These are phyloP conservation scores for Fusarium setosum DNA, from an alignment of 2,329 filamentous ascomycete genomes.

Conservation along the genomic window DNA sequence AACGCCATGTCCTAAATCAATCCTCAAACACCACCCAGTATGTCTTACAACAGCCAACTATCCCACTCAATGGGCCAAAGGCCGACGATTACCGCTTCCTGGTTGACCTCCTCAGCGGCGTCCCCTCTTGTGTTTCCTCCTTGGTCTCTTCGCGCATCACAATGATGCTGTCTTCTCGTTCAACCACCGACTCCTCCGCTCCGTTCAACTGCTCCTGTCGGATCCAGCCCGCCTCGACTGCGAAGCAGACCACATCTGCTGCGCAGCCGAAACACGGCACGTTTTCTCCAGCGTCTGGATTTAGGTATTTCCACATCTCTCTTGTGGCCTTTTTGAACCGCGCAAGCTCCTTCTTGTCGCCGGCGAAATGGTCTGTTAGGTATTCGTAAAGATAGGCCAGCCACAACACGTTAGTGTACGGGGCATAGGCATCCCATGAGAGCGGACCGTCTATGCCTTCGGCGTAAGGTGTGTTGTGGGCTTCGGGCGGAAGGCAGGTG, in stretches of 20 bases:
- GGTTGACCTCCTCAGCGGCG: slow-evolving; percentile 40
- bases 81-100: slow-evolving; percentile 26
- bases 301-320: slow-evolving; percentile 65
- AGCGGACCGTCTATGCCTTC: slow-evolving; percentile 59
- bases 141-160: slow-evolving; percentile 42
- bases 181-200: slow-evolving; percentile 48
- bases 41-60: not conserved
- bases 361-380: slow-evolving; percentile 58
- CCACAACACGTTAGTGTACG: slow-evolving; percentile 75
- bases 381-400: slow-evolving; percentile 71
- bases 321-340: slow-evolving; percentile 60
- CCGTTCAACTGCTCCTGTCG: slow-evolving; percentile 62
- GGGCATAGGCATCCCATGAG: slow-evolving; percentile 65
- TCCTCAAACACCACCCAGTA: not conserved
- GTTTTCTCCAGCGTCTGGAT: slow-evolving; percentile 60
- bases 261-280: slow-evolving; percentile 65
- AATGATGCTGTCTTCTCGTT: slow-evolving; percentile 57
- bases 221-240: slow-evolving; percentile 69
- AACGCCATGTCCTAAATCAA: slow-evolving; percentile 23
- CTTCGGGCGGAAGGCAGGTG: slow-evolving; percentile 59
- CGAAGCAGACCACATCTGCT: slow-evolving; percentile 67
- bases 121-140: slow-evolving; percentile 33
- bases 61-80: not conserved
- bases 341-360: slow-evolving; percentile 57
- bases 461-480: slow-evolving; percentile 60